Conservation (phyloP, 192 early-diverging fungal genomes). For the Radiomyces spectabilis region DNA sequence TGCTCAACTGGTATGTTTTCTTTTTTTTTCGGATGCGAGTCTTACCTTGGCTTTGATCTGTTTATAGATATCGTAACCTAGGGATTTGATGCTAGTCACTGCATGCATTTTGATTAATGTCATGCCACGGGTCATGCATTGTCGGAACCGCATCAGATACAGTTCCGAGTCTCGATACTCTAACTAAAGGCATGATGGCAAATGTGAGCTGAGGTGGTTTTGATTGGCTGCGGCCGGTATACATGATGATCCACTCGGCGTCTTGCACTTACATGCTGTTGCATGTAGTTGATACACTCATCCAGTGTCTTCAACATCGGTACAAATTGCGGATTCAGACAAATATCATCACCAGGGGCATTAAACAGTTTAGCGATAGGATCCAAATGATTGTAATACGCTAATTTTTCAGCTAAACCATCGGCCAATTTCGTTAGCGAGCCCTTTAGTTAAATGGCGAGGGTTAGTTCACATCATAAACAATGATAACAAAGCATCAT, state of each 20-base stretch:
- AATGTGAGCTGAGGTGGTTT: too few species aligned
- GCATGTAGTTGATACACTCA: slow-evolving; percentile 70
- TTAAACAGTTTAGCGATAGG: slow-evolving; percentile 70
- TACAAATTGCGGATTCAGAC: slow-evolving; percentile 70
- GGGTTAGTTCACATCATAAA: background rate
- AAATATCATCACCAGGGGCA: slow-evolving; percentile 79
- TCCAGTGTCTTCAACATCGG: slow-evolving; percentile 73
- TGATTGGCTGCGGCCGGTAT: too few species aligned
- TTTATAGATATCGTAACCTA: slow-evolving; percentile 58
- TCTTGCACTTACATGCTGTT: slow-evolving; percentile 53
- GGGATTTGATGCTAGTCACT: slow-evolving; percentile 57
- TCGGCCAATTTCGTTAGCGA: slow-evolving; percentile 52
- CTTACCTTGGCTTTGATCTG: slow-evolving; percentile 33
- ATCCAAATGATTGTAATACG: slow-evolving; percentile 83
- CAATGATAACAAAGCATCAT: background rate
- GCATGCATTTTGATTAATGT: slow-evolving; percentile 89
- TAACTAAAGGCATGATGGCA: slow-evolving; percentile 34
- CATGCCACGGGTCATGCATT: slow-evolving; percentile 92
- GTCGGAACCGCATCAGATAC: slow-evolving; percentile 87
- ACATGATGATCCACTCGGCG: background rate
- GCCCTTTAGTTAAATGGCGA: slow-evolving; percentile 23
- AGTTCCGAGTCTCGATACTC: slow-evolving; percentile 84
- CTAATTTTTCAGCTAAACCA: slow-evolving; percentile 51
- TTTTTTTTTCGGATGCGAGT: too few species aligned
- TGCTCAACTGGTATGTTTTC: too few species aligned